Evolutionary conservation across 2,329 filamentous ascomycete species (phyloP), one percentile per base, ranked within the genome.

Genomic region (Cladosporium sp.): DNA sequence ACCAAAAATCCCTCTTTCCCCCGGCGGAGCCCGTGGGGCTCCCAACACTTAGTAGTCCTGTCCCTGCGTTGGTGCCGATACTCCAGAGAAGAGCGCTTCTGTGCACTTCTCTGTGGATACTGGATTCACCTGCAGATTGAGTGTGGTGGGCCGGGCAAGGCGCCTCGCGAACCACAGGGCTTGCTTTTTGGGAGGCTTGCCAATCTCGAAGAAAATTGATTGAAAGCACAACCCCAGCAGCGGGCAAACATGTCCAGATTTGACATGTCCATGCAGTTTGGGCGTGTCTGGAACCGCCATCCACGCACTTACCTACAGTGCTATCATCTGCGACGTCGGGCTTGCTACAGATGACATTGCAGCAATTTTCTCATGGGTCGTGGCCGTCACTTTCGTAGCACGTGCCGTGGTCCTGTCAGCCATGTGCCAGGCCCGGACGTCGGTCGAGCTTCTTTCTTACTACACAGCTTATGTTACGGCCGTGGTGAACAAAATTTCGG

Each of bases 11-110:
- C 52, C 52, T 55, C 52, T 47, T 35, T 34, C 37, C 37, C 24
- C 35, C 49, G 36, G 49, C 49, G 49, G 49, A 52, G 52, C 40
- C 52, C 40, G 52, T 55, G 52, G 52, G 52, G 52, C 52, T 45
- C 40, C 52, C 52, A 55, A 55, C 52, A 45, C 52, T 19, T 17
- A 36, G 17, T 8, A 28, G 22, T 48, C n/a, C n/a, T 53, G 36
- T 22, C 37, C 50, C 49, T 52, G 49, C 49, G 28, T 24, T 32
- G 36, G 50, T 53, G 50, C 50, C 37, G 50, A n/a, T 42, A 42
- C 50, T 53, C 50, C 50, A 53, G 50, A 37, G 47, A 5, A 53
- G 42, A 53, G 42, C 42, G 42, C 42, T 28, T 45, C 28, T 32
- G 28, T 22, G 42, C 24, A n/a, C 13, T n/a, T 40, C 40, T 13